These are phyloP conservation scores for Colletotrichum lindemuthianum DNA, from an alignment of 2,329 filamentous ascomycete genomes.

Conservation along the genomic window DNA sequence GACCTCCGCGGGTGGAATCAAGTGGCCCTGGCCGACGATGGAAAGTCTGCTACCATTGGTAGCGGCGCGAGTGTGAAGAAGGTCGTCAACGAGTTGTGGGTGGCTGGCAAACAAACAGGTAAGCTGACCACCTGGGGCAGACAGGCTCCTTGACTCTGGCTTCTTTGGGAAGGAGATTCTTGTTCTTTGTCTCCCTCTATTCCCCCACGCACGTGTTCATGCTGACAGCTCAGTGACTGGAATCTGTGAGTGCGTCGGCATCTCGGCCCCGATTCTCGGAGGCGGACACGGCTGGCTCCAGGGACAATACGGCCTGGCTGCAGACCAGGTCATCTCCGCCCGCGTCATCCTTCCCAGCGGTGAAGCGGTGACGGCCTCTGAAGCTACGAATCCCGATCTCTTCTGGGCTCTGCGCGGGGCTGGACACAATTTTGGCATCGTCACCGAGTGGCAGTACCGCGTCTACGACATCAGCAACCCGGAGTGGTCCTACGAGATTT, in stretches of 20 bases:
- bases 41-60: conserved; percentile 27
- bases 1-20: conserved; percentile 38
- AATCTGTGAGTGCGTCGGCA: conserved; percentile 43
- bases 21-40: conserved; percentile 27
- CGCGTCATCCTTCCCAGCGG: conserved; percentile 43
- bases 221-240: conserved; percentile 32
- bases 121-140: not conserved
- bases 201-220: not conserved
- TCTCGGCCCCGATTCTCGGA: conserved; percentile 36
- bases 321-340: conserved; percentile 47
- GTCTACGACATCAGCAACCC: conserved; percentile 39
- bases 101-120: conserved; percentile 23
- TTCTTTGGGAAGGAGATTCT: too few species aligned
- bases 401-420: conserved; percentile 62
- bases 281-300: conserved; percentile 35
- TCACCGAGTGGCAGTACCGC: conserved; percentile 52
- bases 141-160: too few species aligned
- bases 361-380: conserved; percentile 39
- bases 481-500: conserved; percentile 38
- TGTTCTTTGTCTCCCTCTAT: too few species aligned
- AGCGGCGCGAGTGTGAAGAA: conserved; percentile 35
- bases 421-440: conserved; percentile 61
- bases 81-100: conserved; percentile 19
- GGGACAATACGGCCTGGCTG: conserved; percentile 33
- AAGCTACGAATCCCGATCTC: conserved; percentile 47